Conservation (phyloP, 257 asterid genomes). For the Plantago ovata region DNA sequence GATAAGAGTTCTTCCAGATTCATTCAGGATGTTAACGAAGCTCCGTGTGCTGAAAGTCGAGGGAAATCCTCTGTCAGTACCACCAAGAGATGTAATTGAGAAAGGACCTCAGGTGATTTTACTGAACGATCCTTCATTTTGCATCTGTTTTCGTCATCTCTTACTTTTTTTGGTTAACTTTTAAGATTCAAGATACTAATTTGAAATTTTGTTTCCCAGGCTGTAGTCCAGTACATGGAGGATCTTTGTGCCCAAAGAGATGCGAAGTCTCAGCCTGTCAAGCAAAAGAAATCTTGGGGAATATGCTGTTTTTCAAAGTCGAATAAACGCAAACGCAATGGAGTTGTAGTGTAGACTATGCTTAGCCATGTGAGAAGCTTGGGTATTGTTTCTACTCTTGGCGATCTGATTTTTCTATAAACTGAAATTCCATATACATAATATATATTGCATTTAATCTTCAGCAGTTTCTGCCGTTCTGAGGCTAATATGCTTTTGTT, state of each 20-base stretch:
- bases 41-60: slow-evolving; percentile 58
- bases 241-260: slow-evolving; percentile 65
- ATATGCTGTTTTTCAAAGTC: slow-evolving; percentile 69
- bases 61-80: slow-evolving; percentile 74
- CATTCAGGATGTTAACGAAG: slow-evolving; percentile 64
- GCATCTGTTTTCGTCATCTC: not conserved
- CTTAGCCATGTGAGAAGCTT: slow-evolving; percentile 13
- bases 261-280: slow-evolving; percentile 48
- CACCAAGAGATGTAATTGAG: slow-evolving; percentile 52
- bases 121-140: not conserved
- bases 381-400: slow-evolving; percentile 31
- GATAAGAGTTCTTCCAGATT: slow-evolving; percentile 70
- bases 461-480: too few relatives aligned
- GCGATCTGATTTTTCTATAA: slow-evolving; percentile 11
- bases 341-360: slow-evolving; percentile 29
- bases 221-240: slow-evolving; percentile 71
- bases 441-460: slow-evolving; percentile 14
- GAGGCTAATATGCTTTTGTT: slow-evolving; percentile 36
- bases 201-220: slow-evolving; percentile 37
- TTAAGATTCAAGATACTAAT: not conserved
- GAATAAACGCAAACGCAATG: slow-evolving; percentile 74
- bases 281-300: slow-evolving; percentile 78
- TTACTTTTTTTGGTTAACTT: not conserved
- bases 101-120: slow-evolving; percentile 70
- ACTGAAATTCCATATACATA: not conserved